Percentiles rank a stretch among this genome's conserved stretches.
phyloP scores from a whole-genome alignment of 1,284 basidiomycete species.

The Pholiota adiposa region DNA sequence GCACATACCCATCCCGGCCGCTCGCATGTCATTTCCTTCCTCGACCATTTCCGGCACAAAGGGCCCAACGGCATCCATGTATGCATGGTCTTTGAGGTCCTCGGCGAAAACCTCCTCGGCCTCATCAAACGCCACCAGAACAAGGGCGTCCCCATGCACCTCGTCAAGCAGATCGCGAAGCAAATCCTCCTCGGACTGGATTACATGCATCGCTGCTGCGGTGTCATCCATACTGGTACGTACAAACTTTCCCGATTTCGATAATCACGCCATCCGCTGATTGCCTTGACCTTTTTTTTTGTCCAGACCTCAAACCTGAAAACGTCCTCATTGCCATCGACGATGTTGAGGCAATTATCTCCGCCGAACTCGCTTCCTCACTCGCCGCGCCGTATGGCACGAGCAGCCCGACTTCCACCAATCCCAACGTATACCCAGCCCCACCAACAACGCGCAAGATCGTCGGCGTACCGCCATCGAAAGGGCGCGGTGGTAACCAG shows the following conservation, averaged over 20 bases:
- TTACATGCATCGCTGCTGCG: slow-evolving; percentile 97
- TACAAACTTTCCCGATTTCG: background rate
- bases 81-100: slow-evolving; percentile 99
- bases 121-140: slow-evolving; percentile 96
- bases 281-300: too few species aligned
- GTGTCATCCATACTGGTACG: slow-evolving; percentile 88
- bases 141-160: slow-evolving; percentile 91
- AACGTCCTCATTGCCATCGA: slow-evolving; percentile 98
- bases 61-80: slow-evolving; percentile 98
- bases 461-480: slow-evolving; percentile 94
- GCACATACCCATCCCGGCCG: slow-evolving; percentile 73
- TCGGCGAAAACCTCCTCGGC: slow-evolving; percentile 97
- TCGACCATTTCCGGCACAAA: slow-evolving; percentile 96
- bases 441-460: slow-evolving; percentile 59
- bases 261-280: slow-evolving; percentile 11
- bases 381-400: slow-evolving; percentile 2
- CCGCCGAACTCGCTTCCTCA: slow-evolving; percentile 75
- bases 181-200: slow-evolving; percentile 95
- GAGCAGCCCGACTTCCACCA: slow-evolving; percentile 36
- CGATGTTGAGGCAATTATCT: slow-evolving; percentile 94
- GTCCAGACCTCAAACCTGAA: slow-evolving; percentile 91
- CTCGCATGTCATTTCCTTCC: slow-evolving; percentile 91
- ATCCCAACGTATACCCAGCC: slow-evolving; percentile 47
- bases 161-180: slow-evolving; percentile 97
- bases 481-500: slow-evolving; percentile 96